phyloP scores from a whole-genome alignment of 1,284 basidiomycete genomes.

The Volvariella volvacea region DNA sequence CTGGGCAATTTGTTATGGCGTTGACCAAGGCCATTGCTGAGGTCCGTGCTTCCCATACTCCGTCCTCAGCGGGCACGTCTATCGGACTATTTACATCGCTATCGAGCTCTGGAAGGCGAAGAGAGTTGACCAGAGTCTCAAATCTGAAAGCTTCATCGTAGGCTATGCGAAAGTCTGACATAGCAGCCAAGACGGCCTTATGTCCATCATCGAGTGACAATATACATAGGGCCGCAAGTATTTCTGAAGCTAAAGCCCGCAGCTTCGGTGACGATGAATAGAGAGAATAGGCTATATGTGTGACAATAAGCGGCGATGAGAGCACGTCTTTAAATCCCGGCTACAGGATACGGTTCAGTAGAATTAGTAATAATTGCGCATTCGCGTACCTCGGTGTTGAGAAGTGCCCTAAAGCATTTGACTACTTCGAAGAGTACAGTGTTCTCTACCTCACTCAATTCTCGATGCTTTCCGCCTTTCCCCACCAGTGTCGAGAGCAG shows the following conservation, averaged over 20 bases:
- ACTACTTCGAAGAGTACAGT: slow-evolving; percentile 66
- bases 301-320: slow-evolving; percentile 59
- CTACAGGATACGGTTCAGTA: slow-evolving; percentile 26
- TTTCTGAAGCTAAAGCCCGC: slow-evolving; percentile 66
- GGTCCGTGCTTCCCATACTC: slow-evolving; percentile 77
- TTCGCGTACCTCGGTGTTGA: slow-evolving; percentile 76
- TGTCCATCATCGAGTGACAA: slow-evolving; percentile 70
- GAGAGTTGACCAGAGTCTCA: slow-evolving; percentile 62
- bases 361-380: slow-evolving; percentile 1
- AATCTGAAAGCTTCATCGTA: slow-evolving; percentile 77
- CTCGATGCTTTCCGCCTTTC: slow-evolving; percentile 53
- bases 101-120: slow-evolving; percentile 46
- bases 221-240: slow-evolving; percentile 80
- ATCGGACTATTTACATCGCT: slow-evolving; percentile 26
- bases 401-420: slow-evolving; percentile 75
- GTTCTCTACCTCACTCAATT: slow-evolving; percentile 58
- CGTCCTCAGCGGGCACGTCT: slow-evolving; percentile 49
- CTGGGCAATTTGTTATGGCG: slow-evolving; percentile 72
- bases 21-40: slow-evolving; percentile 78
- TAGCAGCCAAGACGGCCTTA: slow-evolving; percentile 64
- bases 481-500: slow-evolving; percentile 56
- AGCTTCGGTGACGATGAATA: slow-evolving; percentile 65
- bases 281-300: slow-evolving; percentile 69
- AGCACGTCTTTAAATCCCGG: slow-evolving; percentile 71
- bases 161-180: slow-evolving; percentile 75